A percentile compares a stretch with the other conserved stretches of the same genome.
Evolutionary conservation across 2,329 filamentous ascomycete genomes (phyloP).

Genomic region (Ilyonectria mors-panacis): DNA sequence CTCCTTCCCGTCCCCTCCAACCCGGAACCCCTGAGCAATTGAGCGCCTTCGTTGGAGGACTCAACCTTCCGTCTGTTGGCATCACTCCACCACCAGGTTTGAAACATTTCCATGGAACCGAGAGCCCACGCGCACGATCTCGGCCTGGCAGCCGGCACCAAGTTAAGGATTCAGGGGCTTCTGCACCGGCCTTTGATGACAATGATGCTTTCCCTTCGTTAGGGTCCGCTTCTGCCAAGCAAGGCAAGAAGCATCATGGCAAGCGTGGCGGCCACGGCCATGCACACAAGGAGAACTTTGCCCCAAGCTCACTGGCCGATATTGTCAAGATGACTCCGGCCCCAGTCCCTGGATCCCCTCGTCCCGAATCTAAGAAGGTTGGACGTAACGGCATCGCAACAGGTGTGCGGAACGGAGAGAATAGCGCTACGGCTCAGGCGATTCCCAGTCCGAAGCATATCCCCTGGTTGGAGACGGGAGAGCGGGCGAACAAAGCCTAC

Average conservation of each 20-base stretch:
- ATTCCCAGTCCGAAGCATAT: conserved; percentile 93
- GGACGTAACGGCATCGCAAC: conserved; percentile 76
- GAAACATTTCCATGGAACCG: conserved; percentile 72
- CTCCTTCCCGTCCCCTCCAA: conserved; percentile 83
- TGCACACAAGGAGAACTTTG: conserved; percentile 75
- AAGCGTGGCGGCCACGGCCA: conserved; percentile 89
- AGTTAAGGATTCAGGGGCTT: conserved; percentile 71
- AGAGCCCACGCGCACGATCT: conserved; percentile 81
- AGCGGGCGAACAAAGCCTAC: conserved; percentile 92
- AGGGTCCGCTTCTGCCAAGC: conserved; percentile 81
- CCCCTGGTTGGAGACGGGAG: conserved; percentile 95
- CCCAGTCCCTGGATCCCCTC: conserved; percentile 75
- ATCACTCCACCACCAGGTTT: conserved; percentile 80
- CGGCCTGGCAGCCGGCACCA: conserved; percentile 86
- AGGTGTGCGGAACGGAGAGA: conserved; percentile 78
- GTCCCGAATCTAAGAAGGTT: conserved; percentile 72
- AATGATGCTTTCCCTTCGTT: conserved; percentile 95
- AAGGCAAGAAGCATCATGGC: conserved; percentile 91
- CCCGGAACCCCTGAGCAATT: conserved; percentile 72
- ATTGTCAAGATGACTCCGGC: conserved; percentile 96
- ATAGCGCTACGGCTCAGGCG: conserved; percentile 84
- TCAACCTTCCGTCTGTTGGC: conserved; percentile 65
- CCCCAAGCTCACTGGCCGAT: conserved; percentile 87
- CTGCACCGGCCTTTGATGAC: conserved; percentile 87
- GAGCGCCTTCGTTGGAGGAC: conserved; percentile 66